Evolutionary conservation across 768 basidiomycete genomes (phyloP), one percentile per base, ranked within the genome.

Genomic region (Leccinum barrowsii): DNA sequence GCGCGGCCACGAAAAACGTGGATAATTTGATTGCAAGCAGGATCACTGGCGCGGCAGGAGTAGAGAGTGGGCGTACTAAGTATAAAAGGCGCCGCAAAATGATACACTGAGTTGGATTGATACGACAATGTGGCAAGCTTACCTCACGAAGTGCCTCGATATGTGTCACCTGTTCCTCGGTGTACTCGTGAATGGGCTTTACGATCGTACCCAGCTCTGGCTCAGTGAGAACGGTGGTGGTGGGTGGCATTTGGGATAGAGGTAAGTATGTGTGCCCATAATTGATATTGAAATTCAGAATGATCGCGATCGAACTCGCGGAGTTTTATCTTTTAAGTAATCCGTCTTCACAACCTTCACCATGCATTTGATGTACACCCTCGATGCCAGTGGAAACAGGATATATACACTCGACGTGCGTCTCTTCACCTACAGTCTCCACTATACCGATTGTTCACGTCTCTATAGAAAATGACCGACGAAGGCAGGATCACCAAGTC

Each of bases 351-450:
- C 40, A n/a, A 42, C 37, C 7, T 42, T n/a, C 50, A 4, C 10
- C 24, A 98, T 98, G 96, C 95, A 98, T 85, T 80, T 98, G 68
- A 98, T 98, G 96, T 98, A 96, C 77, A 90, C 89, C 15, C 63
- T 89, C 48, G 89, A 93, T 66, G 83, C 82, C 58, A 73, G 74
- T 48, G 92, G 92, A 17, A 87, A 84, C 78, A 86, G 96, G 70
- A 64, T 91, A 2, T 99, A 99, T 73, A 97, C 95, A 55, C 85
- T 98, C 63, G 95, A 95, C 73, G 95, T 96, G 53, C 56, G 80
- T 67, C n/a, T 21, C 6, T n/a, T 37, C 5, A 22, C 44, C 2
- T 2, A 12, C 2, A 3, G 10, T 22, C 17, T 35, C 55, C 46
- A 34, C 22, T 30, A 21, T 21, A 34, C 24, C 28, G 12, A 17